Conservation (phyloP, 495 filamentous ascomycete species). For the Hypomontagnella monticulosa region DNA sequence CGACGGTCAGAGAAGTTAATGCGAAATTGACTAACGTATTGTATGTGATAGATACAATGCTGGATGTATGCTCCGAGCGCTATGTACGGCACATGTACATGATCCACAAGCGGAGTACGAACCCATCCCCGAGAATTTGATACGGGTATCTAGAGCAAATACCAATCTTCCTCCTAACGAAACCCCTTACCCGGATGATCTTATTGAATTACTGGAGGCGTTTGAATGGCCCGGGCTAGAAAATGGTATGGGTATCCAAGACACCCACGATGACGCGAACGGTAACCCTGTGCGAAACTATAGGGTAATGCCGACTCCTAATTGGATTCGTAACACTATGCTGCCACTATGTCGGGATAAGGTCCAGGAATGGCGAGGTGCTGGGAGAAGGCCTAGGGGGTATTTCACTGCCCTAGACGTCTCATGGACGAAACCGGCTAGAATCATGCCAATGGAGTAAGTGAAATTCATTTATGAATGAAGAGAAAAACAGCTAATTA, state of each 20-base stretch:
- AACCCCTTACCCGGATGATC: conserved; percentile 12
- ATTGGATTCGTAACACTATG: conserved; percentile 3
- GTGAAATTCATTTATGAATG: neutral
- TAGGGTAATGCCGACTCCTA: neutral
- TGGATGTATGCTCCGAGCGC: neutral
- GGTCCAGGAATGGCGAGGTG: neutral
- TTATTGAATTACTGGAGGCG: neutral
- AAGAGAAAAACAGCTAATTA: no score
- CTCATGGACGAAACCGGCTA: conserved; percentile 19
- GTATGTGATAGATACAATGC: conserved; percentile 8
- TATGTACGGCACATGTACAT: neutral
- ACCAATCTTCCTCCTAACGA: neutral
- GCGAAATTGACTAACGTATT: neutral
- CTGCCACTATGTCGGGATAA: conserved; percentile 5
- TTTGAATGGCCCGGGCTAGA: conserved; percentile 10
- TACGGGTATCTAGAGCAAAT: neutral
- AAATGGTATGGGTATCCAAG: neutral
- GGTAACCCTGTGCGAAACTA: neutral
- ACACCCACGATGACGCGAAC: no score
- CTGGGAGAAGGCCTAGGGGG: neutral
- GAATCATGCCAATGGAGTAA: conserved; percentile 13
- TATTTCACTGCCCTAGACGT: conserved; percentile 12
- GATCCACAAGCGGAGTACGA: no score
- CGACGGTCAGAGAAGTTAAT: neutral
- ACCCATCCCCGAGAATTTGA: neutral